phyloP scores from a whole-genome alignment of 805 yeast genomes.

The Wickerhamiella dianesei region DNA sequence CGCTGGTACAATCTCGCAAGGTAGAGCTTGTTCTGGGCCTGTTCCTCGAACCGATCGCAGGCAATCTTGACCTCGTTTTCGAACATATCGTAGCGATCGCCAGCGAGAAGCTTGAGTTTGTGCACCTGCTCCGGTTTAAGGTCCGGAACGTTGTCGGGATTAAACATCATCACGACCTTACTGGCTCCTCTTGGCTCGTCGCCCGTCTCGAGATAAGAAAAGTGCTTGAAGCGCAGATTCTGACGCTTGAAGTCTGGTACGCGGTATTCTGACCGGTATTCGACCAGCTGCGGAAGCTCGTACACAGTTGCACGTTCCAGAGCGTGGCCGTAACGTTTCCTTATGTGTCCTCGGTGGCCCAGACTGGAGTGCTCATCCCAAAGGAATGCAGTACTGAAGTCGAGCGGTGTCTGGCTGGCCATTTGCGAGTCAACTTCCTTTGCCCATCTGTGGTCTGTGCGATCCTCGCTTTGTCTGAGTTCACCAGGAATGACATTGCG shows the following conservation, averaged over 20 bases:
- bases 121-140: slow-evolving; percentile 43
- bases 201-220: slow-evolving; percentile 41
- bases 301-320: slow-evolving; percentile 77
- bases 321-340: slow-evolving; percentile 61
- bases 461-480: slow-evolving; percentile 8
- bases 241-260: slow-evolving; percentile 28
- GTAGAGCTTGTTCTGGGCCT: slow-evolving; percentile 75
- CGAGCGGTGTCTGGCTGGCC: slow-evolving; percentile 16
- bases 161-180: slow-evolving; percentile 49
- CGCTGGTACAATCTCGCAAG: slow-evolving; percentile 50
- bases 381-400: slow-evolving; percentile 27
- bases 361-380: slow-evolving; percentile 53
- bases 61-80: slow-evolving; percentile 51
- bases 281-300: slow-evolving; percentile 74
- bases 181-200: slow-evolving; percentile 39
- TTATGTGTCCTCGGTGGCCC: slow-evolving; percentile 59
- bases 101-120: slow-evolving; percentile 68
- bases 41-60: slow-evolving; percentile 51
- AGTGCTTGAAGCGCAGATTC: slow-evolving; percentile 48
- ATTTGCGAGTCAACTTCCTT: not conserved
- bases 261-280: slow-evolving; percentile 56
- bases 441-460: not conserved
- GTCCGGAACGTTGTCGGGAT: slow-evolving; percentile 27
- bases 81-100: slow-evolving; percentile 54
- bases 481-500: slow-evolving; percentile 16